Base-by-base conservation (phyloP, 768 basidiomycete genomes). In the Glaciozyma martinii region DNA sequence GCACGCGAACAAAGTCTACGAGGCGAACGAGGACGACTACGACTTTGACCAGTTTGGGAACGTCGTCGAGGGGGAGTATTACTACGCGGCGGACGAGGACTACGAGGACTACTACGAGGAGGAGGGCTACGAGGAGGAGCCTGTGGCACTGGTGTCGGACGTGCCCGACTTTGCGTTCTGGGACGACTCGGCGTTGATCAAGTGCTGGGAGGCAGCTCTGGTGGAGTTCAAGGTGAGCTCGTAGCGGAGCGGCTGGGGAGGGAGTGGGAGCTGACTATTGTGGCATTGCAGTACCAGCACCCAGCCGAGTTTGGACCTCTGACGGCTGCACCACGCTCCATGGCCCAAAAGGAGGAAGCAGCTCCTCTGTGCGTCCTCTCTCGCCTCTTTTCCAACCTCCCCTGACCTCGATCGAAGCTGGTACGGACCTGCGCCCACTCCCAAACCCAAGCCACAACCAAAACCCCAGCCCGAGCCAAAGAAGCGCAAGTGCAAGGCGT, bases 141-240 rank as follows among this genome's bases (percentile, higher is more conserved):
- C 13, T 1, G 25, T 3, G 16, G 23, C 40, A 23, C 13, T 25
- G 5, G 19, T 40, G 19, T 63, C 61, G 5, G 68, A 69, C 37
- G 46, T 69, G 3, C 29, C 49, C 18, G 50, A 49, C 25, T 43
- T n/a, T 33, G 55, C 54, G 18, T 69, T 63, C 59, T 37, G 43
- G 32, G 68, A 69, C 33, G 64, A 65, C 15, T 50, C 63, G 21
- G 64, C 64, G 10, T 50, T 69, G 40, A 62, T 66, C 25, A 58
- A 63, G 37, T 62, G 64, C 19, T 69, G 68, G 68, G 62, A 60
- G 46, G 59, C 60, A 27, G 68, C 68, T 3, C 55, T 69, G 6
- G 1, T 13, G 3, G 68, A 69, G n/a, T 47, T 63, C 52, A 69
- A 69, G 56, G 68, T 66, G 37, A 33, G 68, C 13, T 40, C 10